phyloP scores from a whole-genome alignment of 768 basidiomycete species.

The Crassisporium funariophilum region DNA sequence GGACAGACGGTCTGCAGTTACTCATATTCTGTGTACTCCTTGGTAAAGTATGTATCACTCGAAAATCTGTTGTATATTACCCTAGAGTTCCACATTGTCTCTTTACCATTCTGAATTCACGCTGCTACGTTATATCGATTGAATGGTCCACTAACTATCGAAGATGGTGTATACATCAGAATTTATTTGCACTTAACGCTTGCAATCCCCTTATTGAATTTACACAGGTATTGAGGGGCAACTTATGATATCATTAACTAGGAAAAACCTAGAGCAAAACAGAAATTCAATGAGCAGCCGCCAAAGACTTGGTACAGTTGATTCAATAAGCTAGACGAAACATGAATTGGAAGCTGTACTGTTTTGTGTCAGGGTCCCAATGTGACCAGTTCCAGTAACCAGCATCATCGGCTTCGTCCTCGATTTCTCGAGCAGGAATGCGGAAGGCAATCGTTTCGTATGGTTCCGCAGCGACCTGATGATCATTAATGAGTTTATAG shows the following conservation, averaged over 20 bases:
- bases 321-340: conserved; percentile 63
- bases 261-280: conserved; percentile 8
- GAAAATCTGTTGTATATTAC: too few relatives aligned
- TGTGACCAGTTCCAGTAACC: conserved; percentile 97
- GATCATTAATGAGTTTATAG: conserved; percentile 30
- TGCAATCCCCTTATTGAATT: too few relatives aligned
- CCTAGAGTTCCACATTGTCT: too few relatives aligned
- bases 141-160: too few relatives aligned
- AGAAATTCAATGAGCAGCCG: conserved; percentile 7
- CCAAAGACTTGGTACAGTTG: conserved; percentile 3
- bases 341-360: conserved; percentile 98
- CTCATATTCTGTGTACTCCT: too few relatives aligned
- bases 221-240: too few relatives aligned
- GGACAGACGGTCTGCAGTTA: too few relatives aligned
- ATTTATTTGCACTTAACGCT: too few relatives aligned
- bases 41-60: too few relatives aligned
- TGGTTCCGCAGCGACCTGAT: conserved; percentile 95
- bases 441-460: conserved; percentile 99
- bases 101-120: too few relatives aligned
- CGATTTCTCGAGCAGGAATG: conserved; percentile 95
- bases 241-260: conserved; percentile 10
- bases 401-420: conserved; percentile 90
- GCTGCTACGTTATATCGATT: too few relatives aligned
- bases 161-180: too few relatives aligned
- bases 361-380: conserved; percentile 99